These are phyloP conservation scores for Bacterosira constricta DNA, from an alignment of 108 stramenopile species.

Conservation along the genomic window DNA sequence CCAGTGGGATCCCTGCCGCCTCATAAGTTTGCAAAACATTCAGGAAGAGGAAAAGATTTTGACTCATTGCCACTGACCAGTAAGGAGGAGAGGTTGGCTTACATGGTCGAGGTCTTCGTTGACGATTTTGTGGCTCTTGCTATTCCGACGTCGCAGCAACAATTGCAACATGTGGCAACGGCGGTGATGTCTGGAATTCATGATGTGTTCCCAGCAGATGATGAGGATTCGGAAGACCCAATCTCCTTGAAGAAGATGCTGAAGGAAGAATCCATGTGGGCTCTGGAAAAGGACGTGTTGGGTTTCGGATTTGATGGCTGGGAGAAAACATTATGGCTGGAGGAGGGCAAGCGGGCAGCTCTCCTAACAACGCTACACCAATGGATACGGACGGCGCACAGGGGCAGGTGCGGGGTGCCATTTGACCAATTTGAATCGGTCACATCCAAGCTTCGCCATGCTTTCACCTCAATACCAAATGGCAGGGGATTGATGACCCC, in stretches of 20 bases:
- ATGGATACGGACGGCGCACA: background rate
- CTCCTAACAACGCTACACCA: background rate
- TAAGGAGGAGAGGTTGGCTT: too few relatives aligned
- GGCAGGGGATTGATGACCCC: background rate
- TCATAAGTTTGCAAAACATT: constrained; percentile 6
- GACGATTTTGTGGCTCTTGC: constrained; percentile 23
- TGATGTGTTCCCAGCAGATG: constrained; percentile 20
- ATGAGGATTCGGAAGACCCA: constrained; percentile 21
- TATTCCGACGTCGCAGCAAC: constrained; percentile 1
- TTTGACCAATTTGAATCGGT: background rate
- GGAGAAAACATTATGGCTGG: background rate
- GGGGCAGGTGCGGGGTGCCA: background rate
- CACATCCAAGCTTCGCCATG: background rate
- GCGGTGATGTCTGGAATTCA: background rate
- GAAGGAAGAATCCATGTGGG: constrained; percentile 1
- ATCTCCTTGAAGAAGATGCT: constrained; percentile 47
- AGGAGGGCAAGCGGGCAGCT: background rate
- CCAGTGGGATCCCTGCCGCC: background rate
- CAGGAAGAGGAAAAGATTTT: too few relatives aligned
- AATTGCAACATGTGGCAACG: constrained; percentile 11
- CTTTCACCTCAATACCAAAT: background rate
- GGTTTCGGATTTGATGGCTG: background rate
- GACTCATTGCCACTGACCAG: too few relatives aligned
- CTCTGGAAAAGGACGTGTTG: background rate
- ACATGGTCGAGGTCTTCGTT: constrained; percentile 24